phyloP scores from a whole-genome alignment of 1,139 yeast genomes.

The Taiozyma sp. region DNA sequence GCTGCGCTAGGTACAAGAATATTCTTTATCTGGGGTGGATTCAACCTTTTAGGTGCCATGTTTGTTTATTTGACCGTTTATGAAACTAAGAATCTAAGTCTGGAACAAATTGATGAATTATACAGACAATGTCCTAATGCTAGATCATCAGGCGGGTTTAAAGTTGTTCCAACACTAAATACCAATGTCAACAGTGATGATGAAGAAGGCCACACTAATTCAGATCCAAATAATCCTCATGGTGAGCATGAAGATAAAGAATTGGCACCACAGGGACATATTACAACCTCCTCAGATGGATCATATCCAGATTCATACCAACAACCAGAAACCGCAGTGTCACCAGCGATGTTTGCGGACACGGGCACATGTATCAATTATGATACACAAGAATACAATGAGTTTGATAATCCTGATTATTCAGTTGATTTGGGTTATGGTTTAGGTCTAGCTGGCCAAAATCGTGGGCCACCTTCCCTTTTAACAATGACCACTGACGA shows the following conservation, averaged over 20 bases:
- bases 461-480: constrained; percentile 23
- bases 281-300: neutral
- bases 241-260: neutral
- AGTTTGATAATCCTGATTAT: constrained; percentile 8
- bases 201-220: neutral
- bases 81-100: constrained; percentile 69
- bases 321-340: neutral
- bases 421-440: constrained; percentile 22
- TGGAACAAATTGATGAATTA: constrained; percentile 73
- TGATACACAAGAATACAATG: neutral
- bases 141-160: constrained; percentile 8
- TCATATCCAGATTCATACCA: neutral
- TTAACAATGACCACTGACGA: constrained; percentile 16
- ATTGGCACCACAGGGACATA: neutral
- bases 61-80: constrained; percentile 58
- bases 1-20: constrained; percentile 64
- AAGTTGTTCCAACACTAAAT: constrained; percentile 9
- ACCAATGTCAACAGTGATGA: constrained; percentile 3
- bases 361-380: neutral
- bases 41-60: constrained; percentile 53
- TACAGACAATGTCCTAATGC: constrained; percentile 38
- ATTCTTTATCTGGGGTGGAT: constrained; percentile 74
- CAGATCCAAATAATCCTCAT: neutral
- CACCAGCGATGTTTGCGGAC: neutral
- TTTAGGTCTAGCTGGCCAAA: constrained; percentile 16